Evolutionary conservation across 1,284 basidiomycete genomes (phyloP).

Genomic region (Leccinum huronense): DNA sequence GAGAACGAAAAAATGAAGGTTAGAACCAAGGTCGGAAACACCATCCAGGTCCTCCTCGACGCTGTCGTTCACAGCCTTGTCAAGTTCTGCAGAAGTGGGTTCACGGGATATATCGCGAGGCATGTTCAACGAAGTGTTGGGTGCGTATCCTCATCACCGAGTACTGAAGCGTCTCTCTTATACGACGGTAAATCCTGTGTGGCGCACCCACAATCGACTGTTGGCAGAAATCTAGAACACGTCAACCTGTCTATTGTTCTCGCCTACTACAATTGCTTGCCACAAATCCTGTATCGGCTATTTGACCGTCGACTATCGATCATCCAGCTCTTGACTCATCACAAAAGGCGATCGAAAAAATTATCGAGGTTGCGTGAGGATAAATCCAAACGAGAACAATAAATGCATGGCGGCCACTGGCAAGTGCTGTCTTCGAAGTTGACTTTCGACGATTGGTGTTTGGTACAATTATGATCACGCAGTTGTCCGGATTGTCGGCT

Average conservation of each 20-base stretch:
- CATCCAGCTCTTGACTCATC: neutral
- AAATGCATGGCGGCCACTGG: neutral
- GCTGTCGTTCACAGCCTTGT: neutral
- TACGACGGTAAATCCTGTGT: neutral
- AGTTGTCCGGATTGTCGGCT: neutral
- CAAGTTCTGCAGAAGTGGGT: neutral
- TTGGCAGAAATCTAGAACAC: neutral
- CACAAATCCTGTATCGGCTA: neutral
- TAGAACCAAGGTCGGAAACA: neutral
- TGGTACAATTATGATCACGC: too few relatives aligned
- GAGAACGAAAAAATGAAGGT: accelerated
- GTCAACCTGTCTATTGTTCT: neutral
- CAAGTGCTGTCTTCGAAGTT: neutral
- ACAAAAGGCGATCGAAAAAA: neutral
- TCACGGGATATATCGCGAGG: neutral
- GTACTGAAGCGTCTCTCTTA: neutral
- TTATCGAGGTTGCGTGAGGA: neutral
- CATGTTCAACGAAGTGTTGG: neutral
- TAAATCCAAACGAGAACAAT: neutral
- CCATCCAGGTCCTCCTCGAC: neutral
- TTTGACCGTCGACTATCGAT: neutral
- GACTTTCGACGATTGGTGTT: neutral
- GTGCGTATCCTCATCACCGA: neutral
- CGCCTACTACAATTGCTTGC: neutral
- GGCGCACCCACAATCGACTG: neutral